Evolutionary conservation across 2,329 filamentous ascomycete genomes (phyloP), one percentile per base, ranked within the genome.

Genomic region (Paraphoma sp.): DNA sequence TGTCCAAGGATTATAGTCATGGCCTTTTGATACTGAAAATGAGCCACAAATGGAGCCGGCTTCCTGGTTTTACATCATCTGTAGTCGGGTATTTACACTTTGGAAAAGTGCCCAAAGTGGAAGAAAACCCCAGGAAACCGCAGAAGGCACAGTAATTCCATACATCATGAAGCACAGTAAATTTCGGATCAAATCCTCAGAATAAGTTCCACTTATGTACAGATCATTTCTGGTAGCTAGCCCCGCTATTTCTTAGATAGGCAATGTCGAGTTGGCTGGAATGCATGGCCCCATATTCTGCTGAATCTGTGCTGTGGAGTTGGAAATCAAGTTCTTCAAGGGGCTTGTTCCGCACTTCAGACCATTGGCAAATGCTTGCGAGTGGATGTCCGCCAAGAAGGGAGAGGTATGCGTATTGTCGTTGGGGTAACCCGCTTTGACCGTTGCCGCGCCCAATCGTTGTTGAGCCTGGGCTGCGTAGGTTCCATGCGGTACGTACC

Each of bases 401-500:
- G 66, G 66, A n/a, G 56, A 56, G 0, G 64, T 64, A 47, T 69
- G 66, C n/a, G 66, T 69, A n/a, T 68, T 56, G 36, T 68, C 66
- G 59, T 65, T 67, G 4, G 59, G 66, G 41, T 69, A 69, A 16
- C 60, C 60, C 1, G 61, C 56, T 42, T 69, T 46, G 1, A 71
- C 66, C 4, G 57, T 18, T 2, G 56, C 43, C 11, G 54, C 42
- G 2, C 67, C 67, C 4, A 69, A 55, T 8, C 63, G 31, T 31
- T 57, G 57, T 23, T 62, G 64, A 11, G 62, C 63, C 48, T 82
- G 79, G 2, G 82, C 84, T 3, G 81, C 80, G 64, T 86, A 87
- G 17, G 79, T 76, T 33, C 83, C 82, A 65, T 89, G 86, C 29
- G 86, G 82, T 16, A 88, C 81, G 62, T 83, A 86, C 31, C 56